Base-by-base conservation (phyloP, 192 early-diverging fungal genomes). In the Coemansia sp. region DNA sequence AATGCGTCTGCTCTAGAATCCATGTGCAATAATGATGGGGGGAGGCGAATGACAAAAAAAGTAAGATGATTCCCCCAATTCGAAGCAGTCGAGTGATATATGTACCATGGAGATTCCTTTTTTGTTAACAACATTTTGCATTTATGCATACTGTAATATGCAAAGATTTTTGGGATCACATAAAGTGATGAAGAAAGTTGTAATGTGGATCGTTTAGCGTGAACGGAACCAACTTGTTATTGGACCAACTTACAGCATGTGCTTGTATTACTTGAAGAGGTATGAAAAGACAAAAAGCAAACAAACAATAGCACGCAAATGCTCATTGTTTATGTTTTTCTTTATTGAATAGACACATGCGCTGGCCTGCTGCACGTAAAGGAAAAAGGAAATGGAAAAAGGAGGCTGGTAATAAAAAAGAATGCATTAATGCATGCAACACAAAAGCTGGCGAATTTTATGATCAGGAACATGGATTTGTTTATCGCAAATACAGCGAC, bases 241-340 rank as follows among this genome's bases (percentile, higher is more conserved):
- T 59, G 38, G 57, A 59, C 39, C 57, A 59, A 41, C 32, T 16
- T 22, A 10, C 39, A 43, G 43, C 22, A 48, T 64, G 44, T 50
- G 22, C 22, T 17, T 32, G 32, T 32, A 38, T 59, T 43, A 44
- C 32, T 64, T 50, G 11, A 37, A 19, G 19, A 50, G 16, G 16
- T 17, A 50, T 17, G 4, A 16, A 40, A n/a, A 59, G 57, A 59
- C 57, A 41, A 17, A 41, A 17, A 40, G 1, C 20, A 32, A 37
- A 17, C 32, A 38, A 54, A 32, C 37, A 38, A 53, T 45, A 48
- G 43, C 19, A 32, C 32, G 2, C 32, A 32, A 32, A 32, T 2
- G 40, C 41, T 20, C 37, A 65, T 64, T 64, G 48, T 65, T 65
- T 53, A 54, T 16, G n/a, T 63, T 63, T 62, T 46, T 25, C 20